Evolutionary conservation across 2,329 filamentous ascomycete species (phyloP).

Genomic region (Coniochaeta ligniaria): DNA sequence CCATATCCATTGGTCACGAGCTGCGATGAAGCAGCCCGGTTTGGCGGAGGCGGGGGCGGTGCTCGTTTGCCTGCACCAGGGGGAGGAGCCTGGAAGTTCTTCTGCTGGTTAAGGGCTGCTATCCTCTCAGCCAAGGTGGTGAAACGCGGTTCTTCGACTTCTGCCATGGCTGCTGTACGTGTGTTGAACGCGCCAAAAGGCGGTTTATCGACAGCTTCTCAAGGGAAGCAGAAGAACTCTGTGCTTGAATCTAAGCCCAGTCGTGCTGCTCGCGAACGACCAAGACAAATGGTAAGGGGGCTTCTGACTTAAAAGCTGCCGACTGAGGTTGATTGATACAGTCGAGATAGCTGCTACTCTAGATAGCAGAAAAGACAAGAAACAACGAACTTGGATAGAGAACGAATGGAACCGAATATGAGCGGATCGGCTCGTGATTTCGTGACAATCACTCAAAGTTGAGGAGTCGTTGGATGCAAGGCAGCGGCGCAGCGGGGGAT

Average conservation of each 20-base stretch:
- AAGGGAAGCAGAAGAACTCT: background rate
- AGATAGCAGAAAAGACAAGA: background rate
- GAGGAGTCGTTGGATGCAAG: background rate
- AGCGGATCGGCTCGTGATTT: background rate
- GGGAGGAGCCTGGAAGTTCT: slow-evolving; percentile 43
- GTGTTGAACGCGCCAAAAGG: background rate
- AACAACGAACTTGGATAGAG: background rate
- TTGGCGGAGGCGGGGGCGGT: slow-evolving; percentile 36
- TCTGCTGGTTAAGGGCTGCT: slow-evolving; percentile 55
- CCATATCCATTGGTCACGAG: slow-evolving; percentile 3
- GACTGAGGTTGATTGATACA: too few relatives aligned
- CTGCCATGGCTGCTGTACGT: slow-evolving; percentile 39
- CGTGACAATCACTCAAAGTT: background rate
- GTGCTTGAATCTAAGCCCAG: background rate
- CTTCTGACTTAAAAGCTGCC: too few relatives aligned
- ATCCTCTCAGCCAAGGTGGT: slow-evolving; percentile 55
- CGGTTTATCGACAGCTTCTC: background rate
- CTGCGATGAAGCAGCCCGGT: slow-evolving; percentile 27
- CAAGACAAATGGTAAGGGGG: background rate
- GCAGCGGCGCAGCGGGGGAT: background rate
- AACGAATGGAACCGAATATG: background rate
- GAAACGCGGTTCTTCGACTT: slow-evolving; percentile 55
- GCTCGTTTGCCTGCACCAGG: slow-evolving; percentile 25
- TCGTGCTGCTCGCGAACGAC: background rate
- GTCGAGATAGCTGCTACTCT: background rate